Conservation (phyloP, 2,329 filamentous ascomycete species). For the Penicillium sp. region DNA sequence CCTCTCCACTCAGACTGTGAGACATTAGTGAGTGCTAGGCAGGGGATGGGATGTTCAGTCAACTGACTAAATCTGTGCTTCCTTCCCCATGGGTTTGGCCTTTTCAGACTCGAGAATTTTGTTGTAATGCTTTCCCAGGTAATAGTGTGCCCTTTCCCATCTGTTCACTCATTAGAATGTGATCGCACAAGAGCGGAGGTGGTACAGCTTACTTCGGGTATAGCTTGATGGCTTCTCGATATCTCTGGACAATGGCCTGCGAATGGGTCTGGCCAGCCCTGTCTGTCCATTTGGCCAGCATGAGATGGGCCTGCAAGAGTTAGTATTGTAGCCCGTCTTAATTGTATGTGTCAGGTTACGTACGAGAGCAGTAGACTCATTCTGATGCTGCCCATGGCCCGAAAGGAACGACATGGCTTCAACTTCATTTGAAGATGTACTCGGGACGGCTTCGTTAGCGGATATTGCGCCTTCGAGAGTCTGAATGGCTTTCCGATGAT, state of each 20-base stretch:
- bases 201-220: slow-evolving; percentile 32
- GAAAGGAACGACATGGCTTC: slow-evolving; percentile 37
- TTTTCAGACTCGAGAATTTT: slow-evolving; percentile 91
- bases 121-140: slow-evolving; percentile 94
- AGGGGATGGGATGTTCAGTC: slow-evolving; percentile 5
- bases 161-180: slow-evolving; percentile 34
- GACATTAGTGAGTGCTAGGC: slow-evolving; percentile 25
- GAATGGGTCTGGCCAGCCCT: slow-evolving; percentile 89
- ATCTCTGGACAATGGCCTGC: slow-evolving; percentile 71
- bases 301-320: slow-evolving; percentile 57
- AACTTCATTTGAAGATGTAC: slow-evolving; percentile 38
- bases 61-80: slow-evolving; percentile 63
- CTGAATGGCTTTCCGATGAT: slow-evolving; percentile 92
- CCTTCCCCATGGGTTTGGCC: slow-evolving; percentile 68
- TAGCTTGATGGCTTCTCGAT: slow-evolving; percentile 64
- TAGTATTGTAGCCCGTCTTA: slow-evolving; percentile 43
- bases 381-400: slow-evolving; percentile 48
- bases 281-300: slow-evolving; percentile 96
- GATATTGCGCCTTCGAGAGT: slow-evolving; percentile 82
- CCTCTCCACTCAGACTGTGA: slow-evolving; percentile 66
- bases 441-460: slow-evolving; percentile 66
- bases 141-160: slow-evolving; percentile 98
- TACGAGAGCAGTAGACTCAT: slow-evolving; percentile 48
- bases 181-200: not conserved
- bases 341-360: slow-evolving; percentile 1